Base-by-base conservation (phyloP, 352 stramenopile genomes). In the Phytopythium aichiense region DNA sequence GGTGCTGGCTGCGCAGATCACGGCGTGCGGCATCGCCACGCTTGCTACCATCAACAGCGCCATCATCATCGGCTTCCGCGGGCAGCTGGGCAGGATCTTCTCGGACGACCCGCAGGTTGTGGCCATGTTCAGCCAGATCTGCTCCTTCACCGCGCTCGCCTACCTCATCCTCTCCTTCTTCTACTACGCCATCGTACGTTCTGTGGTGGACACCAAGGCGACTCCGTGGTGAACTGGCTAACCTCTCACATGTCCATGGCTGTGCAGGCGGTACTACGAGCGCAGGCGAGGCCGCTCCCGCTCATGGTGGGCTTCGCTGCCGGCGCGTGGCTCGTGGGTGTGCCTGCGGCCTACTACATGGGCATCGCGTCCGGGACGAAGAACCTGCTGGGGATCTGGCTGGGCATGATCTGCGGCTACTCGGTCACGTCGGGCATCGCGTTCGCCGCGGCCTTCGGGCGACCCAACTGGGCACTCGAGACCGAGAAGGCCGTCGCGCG, bases 151-250 rank as follows among this genome's bases (percentile, higher is more conserved):
- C 0, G 76, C 72, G 11, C 53, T 88, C 23, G 82, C 74, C 9
- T 95, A 95, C 66, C 62, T 87, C 49, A 73, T 86, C 7, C 72
- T 96, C 25, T 68, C 59, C n/a, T 86, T 95, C 64, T 94, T 94
- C 71, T 96, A 89, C 70, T 87, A 85, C 50, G 74, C 84, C 13
- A 81, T 92, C 58, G 82, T 87, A 57, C 63, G 73, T 75, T 2
- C 18, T 22, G 28, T 31, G 28, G 4, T 31, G 7, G 28, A 7
- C 28, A 5, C 28, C 28, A 31, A 31, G 28, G 22, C n/a, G 23
- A 1, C 35, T 48, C 8, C n/a, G 40, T 45, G 9, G 28, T 20
- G n/a, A 30, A 5, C 20, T 38, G n/a, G 18, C 37, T 52, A 12
- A 54, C 40, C 25, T 12, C 18, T 61, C 18, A 58, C 58, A 57